Percentiles rank a stretch among this genome's conserved stretches.
phyloP scores from a whole-genome alignment of 305 asterid genomes.

The Caryopteris hybrid region DNA sequence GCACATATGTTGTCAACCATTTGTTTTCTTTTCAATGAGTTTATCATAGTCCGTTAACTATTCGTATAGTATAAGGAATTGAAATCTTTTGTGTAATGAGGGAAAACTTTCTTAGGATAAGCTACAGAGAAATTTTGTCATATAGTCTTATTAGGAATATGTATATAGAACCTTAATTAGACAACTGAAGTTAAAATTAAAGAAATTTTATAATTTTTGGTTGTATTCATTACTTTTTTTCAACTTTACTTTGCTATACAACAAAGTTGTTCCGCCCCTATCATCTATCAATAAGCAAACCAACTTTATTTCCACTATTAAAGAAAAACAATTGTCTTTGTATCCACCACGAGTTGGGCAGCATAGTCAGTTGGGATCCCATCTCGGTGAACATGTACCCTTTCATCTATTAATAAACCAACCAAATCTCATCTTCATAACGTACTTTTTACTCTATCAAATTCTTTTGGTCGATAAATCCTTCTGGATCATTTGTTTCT shows the following conservation, averaged over 20 bases:
- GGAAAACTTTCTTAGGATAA: neutral
- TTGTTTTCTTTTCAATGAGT: too few species aligned
- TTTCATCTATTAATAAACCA: too few species aligned
- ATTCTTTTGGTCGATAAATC: neutral
- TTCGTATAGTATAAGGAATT: neutral
- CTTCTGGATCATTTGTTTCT: conserved; percentile 26
- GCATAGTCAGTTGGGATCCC: too few species aligned
- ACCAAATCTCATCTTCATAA: too few species aligned
- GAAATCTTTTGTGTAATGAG: neutral
- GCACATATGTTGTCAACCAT: too few species aligned
- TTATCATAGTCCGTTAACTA: neutral
- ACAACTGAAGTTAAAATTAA: neutral
- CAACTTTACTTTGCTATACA: neutral
- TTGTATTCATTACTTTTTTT: neutral
- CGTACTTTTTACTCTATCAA: too few species aligned
- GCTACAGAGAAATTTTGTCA: neutral
- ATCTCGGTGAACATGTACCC: too few species aligned
- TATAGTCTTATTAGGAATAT: neutral
- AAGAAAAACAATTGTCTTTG: neutral
- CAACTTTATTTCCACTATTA: neutral
- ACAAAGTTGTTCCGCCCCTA: neutral
- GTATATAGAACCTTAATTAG: neutral
- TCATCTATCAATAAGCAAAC: too few species aligned
- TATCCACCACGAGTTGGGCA: too few species aligned
- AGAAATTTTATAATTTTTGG: too few species aligned